phyloP scores from a whole-genome alignment of 495 filamentous ascomycete genomes.

The Filosporella fistucella region DNA sequence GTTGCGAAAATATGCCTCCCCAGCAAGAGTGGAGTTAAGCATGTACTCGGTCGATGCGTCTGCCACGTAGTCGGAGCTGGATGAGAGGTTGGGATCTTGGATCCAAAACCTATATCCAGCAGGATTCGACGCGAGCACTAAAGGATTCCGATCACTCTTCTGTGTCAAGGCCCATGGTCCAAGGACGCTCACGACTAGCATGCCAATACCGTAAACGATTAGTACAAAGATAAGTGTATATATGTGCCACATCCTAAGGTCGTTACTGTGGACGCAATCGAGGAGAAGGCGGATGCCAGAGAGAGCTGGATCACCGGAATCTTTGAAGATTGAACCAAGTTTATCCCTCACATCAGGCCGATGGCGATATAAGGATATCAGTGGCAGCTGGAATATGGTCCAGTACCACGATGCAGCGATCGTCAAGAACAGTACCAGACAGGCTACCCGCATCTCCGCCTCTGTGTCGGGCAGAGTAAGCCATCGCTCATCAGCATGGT shows the following conservation, averaged over 20 bases:
- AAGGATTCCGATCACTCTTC: constrained; percentile 1
- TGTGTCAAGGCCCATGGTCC: constrained; percentile 4
- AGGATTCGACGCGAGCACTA: not conserved
- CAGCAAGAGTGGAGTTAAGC: not conserved
- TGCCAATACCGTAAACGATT: not conserved
- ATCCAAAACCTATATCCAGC: not conserved
- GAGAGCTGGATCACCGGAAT: not conserved
- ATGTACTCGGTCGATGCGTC: not conserved
- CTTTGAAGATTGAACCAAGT: not conserved
- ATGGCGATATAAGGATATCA: not conserved
- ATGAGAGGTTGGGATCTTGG: not conserved
- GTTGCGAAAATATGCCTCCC: not conserved
- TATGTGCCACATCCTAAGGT: not conserved
- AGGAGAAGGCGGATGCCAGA: not conserved
- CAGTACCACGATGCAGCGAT: constrained; percentile 1
- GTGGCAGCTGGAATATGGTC: not conserved
- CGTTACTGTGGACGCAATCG: not conserved
- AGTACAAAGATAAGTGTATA: not conserved
- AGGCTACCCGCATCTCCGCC: constrained; percentile 2
- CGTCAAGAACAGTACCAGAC: not conserved
- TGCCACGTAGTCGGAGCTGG: not conserved
- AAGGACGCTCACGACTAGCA: not conserved
- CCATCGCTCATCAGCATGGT: not conserved
- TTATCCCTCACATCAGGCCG: not conserved
- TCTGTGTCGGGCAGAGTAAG: constrained; percentile 1